These are phyloP conservation scores for Albugo laibachii DNA, from an alignment of 352 stramenopile species.

Conservation along the genomic window DNA sequence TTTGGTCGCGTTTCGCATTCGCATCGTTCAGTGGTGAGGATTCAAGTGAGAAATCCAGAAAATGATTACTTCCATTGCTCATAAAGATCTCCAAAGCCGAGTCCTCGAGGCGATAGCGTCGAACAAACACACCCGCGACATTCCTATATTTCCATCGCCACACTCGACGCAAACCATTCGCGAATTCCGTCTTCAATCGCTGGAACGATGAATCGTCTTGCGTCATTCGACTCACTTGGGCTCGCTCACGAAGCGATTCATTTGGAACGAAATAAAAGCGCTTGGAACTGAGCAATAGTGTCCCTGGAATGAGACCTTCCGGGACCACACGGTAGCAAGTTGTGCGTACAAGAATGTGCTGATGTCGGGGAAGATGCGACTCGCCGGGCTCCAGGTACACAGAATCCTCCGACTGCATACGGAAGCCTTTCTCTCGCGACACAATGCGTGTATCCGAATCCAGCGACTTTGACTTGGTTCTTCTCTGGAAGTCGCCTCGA, in stretches of 20 bases:
- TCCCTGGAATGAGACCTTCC: slow-evolving; percentile 45
- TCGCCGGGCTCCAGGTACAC: slow-evolving; percentile 52
- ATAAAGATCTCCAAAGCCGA: slow-evolving; percentile 73
- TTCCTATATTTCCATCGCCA: slow-evolving; percentile 71
- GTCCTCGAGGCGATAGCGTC: slow-evolving; percentile 60
- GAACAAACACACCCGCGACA: slow-evolving; percentile 51
- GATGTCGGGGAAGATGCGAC: slow-evolving; percentile 17
- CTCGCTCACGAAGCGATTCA: slow-evolving; percentile 2
- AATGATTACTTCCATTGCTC: slow-evolving; percentile 53
- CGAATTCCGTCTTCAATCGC: slow-evolving; percentile 14
- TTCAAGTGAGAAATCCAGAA: slow-evolving; percentile 42
- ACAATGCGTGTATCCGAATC: too few relatives aligned
- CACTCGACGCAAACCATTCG: slow-evolving; percentile 41
- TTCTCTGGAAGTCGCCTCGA: too few relatives aligned
- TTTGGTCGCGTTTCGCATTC: slow-evolving; percentile 59
- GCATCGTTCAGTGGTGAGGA: slow-evolving; percentile 8
- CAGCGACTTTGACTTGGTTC: too few relatives aligned
- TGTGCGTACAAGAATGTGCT: slow-evolving; percentile 42
- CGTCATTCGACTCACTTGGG: too few relatives aligned
- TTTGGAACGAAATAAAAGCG: slow-evolving; percentile 15
- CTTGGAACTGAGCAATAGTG: slow-evolving; percentile 49
- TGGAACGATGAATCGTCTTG: background rate
- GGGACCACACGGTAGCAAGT: slow-evolving; percentile 51
- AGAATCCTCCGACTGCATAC: too few relatives aligned
- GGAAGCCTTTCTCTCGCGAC: too few relatives aligned